Evolutionary conservation across 202 grass and related monocot species (phyloP), one percentile per base, ranked within the genome.

Genomic region (Tripidium arundinaceum): DNA sequence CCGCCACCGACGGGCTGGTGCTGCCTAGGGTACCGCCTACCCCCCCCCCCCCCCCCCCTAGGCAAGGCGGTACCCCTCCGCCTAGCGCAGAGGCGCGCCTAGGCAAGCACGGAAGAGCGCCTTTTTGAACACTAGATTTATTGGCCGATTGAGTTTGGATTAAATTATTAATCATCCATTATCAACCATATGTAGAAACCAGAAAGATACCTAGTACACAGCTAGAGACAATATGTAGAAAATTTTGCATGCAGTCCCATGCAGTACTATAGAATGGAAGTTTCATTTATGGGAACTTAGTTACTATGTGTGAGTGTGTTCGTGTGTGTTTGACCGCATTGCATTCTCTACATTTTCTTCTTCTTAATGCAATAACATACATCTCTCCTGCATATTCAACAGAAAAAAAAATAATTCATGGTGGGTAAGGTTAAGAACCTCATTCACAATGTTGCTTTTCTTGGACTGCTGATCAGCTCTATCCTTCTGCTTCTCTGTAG

Each of bases 401-500:
- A 54, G 18, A 8, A 52, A 8, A 50, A 3, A 54, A 21, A 40
- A 50, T 50, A 58, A 25, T 18, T 41, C 66, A 27, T 12, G 15
- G 11, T 43, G 1, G 22, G 61, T 50, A 74, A 42, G 38, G 42
- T 70, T 52, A 76, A 65, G 60, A 91, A 98, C 95, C 95, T 98
- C 92, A 43, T 78, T 84, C 37, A 60, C 36, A 63, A 83, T 63
- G 28, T 89, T 69, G 15, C 11, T 72, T 91, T 85, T 94, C 80
- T 95, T 96, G 83, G 80, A 65, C 60, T 67, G 87, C 25, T 72
- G 76, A 65, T 92, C 90, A 27, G 65, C 71, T 80, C 76, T 92
- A 74, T 81, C 76, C 86, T 88, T 98, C 80, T 86, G 81, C 66
- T 94, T 98, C 74, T 93, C 95, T 95, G 87, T 62, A 38, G 50